These are phyloP conservation scores for Cryptosporidium xiaoi DNA, from an alignment of 169 alveolate species.

Conservation along the genomic window DNA sequence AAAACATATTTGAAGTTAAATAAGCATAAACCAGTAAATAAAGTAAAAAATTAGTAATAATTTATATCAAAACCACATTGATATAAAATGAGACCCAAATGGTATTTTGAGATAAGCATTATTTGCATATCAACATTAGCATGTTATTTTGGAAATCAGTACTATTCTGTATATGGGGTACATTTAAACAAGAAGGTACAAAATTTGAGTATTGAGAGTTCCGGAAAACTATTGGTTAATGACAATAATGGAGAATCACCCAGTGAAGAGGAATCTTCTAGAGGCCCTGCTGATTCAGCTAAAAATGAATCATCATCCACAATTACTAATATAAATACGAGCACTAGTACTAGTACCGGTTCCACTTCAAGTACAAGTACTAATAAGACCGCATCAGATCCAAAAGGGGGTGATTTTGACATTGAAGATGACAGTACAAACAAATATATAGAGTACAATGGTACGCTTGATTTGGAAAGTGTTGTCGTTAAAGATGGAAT, in stretches of 20 bases:
- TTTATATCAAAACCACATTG: too few species aligned
- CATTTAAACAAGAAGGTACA: conserved; percentile 40
- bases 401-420: background rate
- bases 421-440: background rate
- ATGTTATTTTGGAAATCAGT: too few species aligned
- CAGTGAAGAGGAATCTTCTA: too few species aligned
- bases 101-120: background rate
- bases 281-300: background rate
- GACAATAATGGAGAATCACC: background rate
- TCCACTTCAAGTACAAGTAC: background rate
- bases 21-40: too few species aligned
- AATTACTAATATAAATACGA: background rate
- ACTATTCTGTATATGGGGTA: background rate
- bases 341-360: too few species aligned
- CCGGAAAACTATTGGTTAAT: background rate
- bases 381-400: background rate
- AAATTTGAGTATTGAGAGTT: conserved; percentile 62
- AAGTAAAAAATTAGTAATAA: too few species aligned
- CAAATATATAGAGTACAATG: background rate
- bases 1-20: too few species aligned
- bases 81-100: background rate
- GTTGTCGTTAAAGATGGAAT: conserved; percentile 13
- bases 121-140: too few species aligned
- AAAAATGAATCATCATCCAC: background rate
- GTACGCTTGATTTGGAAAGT: background rate